Conservation (phyloP, 176 grass and related monocot genomes). For the Oryza officinalis region DNA sequence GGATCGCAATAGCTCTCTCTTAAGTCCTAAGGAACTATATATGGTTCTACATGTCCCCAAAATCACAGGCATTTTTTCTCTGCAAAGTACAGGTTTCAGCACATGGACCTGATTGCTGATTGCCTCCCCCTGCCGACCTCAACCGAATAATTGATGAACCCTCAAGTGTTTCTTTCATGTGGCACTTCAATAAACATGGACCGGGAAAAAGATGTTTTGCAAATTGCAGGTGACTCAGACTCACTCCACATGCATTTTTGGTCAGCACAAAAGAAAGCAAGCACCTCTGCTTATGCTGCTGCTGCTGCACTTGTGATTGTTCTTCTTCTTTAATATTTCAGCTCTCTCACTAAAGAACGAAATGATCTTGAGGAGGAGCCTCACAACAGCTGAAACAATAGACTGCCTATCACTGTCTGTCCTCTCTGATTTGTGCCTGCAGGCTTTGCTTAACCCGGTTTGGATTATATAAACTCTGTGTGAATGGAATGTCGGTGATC, state of each 20-base stretch:
- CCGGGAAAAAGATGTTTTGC: constrained; percentile 13
- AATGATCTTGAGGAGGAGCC: constrained; percentile 5
- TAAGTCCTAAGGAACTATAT: neutral
- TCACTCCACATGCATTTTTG: constrained; percentile 20
- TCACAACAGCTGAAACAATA: constrained; percentile 26
- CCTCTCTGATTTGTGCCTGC: constrained; percentile 17
- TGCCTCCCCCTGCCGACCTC: constrained; percentile 12
- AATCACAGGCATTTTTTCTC: neutral
- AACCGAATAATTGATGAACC: constrained; percentile 31
- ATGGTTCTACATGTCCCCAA: constrained; percentile 2
- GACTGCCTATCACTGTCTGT: constrained; percentile 12
- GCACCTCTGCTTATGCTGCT: neutral
- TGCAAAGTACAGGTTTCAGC: constrained; percentile 12
- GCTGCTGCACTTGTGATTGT: neutral
- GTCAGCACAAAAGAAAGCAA: constrained; percentile 45
- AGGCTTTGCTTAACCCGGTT: constrained; percentile 21
- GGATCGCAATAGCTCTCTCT: neutral
- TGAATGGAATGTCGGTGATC: constrained; percentile 20
- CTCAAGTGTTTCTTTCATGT: constrained; percentile 30
- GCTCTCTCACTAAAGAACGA: neutral
- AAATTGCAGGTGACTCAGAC: constrained; percentile 47
- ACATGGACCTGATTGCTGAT: constrained; percentile 29
- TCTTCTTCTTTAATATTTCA: neutral
- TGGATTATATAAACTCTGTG: neutral
- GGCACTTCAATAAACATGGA: constrained; percentile 10